Base-by-base conservation (phyloP, 1,139 yeast genomes). In the Debaryomycetaceae sp. region DNA sequence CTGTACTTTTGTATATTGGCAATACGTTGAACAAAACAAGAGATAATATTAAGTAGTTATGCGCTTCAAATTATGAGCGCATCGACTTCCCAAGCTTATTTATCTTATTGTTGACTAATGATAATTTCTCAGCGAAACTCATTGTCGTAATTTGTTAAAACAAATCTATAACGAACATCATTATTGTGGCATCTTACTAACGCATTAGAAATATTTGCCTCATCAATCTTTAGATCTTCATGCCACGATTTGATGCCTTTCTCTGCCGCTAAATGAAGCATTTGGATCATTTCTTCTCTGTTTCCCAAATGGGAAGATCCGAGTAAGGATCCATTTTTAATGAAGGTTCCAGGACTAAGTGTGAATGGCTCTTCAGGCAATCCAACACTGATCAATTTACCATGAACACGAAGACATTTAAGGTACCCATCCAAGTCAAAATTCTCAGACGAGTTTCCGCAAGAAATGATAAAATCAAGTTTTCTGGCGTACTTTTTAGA, bases 161-260 rank as follows among this genome's bases (percentile, higher is more conserved):
- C 82, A 53, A 79, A 75, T 66, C 88, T 77, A 59, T 81, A 83
- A 49, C 75, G 73, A 41, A 79, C 83, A 45, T 81, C 82, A 51
- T 81, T 80, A 26, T 62, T 47, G 40, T 69, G 70, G 46, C 74
- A 63, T 48, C 74, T 68, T 28, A 68, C 68, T 47, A 76, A 62
- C 5, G 77, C 83, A 50, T 70, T 65, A 37, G 67, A 63, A 34
- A 75, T 73, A 46, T 74, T 72, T 37, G 63, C 73, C 51, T 74
- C 79, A 41, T 67, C 62, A 46, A 79, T 63, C 36, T 78, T 74
- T 37, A 78, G 58, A 30, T 72, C 65, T 55, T 73, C 77, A 41
- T 69, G 56, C 69, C 72, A 63, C 31, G 76, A 73, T 51, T 59
- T 63, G 42, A 73, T 55, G 22, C 58, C 56, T 44, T 70, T 59